Evolutionary conservation across 2,329 filamentous ascomycete species (phyloP).

Genomic region (Phyllosticta capitalensis): DNA sequence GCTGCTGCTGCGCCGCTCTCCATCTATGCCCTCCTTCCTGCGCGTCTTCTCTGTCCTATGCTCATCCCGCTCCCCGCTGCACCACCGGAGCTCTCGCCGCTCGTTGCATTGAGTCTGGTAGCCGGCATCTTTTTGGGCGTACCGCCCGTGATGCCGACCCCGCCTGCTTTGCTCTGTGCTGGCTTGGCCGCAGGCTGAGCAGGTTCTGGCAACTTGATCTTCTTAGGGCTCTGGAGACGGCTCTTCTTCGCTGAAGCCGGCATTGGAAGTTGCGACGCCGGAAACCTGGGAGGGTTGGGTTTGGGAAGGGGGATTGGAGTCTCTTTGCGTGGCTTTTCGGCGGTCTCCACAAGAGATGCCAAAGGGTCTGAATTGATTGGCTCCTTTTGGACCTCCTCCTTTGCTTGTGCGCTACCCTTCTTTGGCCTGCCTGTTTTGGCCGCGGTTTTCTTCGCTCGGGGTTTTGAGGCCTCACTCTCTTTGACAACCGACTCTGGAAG

Average conservation of each 20-base stretch:
- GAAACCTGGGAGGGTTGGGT: not conserved
- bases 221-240: constrained; percentile 25
- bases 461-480: not conserved
- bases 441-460: not conserved
- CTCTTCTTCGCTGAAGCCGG: constrained; percentile 15
- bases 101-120: not conserved
- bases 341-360: not conserved
- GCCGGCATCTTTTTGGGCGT: constrained; percentile 6
- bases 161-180: not conserved
- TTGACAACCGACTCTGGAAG: constrained; percentile 16
- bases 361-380: not conserved
- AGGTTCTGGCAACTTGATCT: constrained; percentile 23
- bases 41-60: not conserved
- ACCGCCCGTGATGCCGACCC: not conserved
- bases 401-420: not conserved
- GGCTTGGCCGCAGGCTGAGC: constrained; percentile 4
- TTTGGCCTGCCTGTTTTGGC: not conserved
- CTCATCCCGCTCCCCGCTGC: not conserved
- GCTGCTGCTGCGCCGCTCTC: not conserved
- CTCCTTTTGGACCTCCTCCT: not conserved
- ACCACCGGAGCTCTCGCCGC: not conserved
- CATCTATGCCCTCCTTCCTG: not conserved
- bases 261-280: not conserved
- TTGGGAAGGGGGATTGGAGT: not conserved
- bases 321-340: not conserved